phyloP scores from a whole-genome alignment of 371 early-diverging fungal species.

The Syncephalastrum sp. region DNA sequence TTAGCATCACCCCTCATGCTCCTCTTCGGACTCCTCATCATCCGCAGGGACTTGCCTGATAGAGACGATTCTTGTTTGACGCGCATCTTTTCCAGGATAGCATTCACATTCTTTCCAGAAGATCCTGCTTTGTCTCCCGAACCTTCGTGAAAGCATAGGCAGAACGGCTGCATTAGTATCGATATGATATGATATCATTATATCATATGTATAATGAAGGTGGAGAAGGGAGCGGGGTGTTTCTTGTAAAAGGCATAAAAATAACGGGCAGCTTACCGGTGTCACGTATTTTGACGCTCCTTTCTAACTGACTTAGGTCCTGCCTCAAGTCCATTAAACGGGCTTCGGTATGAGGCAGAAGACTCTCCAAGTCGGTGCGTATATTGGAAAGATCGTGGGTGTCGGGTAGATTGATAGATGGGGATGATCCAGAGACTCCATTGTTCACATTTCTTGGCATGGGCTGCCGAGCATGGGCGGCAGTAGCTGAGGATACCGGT shows the following conservation, averaged over 20 bases:
- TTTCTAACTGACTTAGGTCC: conserved; percentile 30
- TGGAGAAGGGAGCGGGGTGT: too few relatives aligned
- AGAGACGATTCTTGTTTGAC: conserved; percentile 29
- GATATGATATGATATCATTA: too few relatives aligned
- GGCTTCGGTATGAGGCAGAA: conserved; percentile 33
- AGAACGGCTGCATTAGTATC: too few relatives aligned
- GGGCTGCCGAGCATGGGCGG: conserved; percentile 26
- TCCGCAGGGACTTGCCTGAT: conserved; percentile 12
- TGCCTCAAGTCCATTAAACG: conserved; percentile 25
- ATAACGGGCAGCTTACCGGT: conserved; percentile 10
- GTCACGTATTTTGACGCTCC: conserved; percentile 17
- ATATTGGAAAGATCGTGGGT: conserved; percentile 35
- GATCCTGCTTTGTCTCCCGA: background rate
- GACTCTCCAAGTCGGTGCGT: conserved; percentile 37
- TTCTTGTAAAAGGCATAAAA: background rate
- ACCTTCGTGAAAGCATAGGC: too few relatives aligned
- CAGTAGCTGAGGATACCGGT: conserved; percentile 33
- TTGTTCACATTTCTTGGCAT: conserved; percentile 16
- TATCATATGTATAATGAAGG: too few relatives aligned
- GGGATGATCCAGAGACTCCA: conserved; percentile 18
- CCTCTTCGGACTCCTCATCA: background rate
- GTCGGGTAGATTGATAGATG: conserved; percentile 30
- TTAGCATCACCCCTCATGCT: background rate
- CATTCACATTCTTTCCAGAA: conserved; percentile 27
- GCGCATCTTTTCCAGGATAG: conserved; percentile 25